Evolutionary conservation across 2,329 filamentous ascomycete genomes (phyloP).

Genomic region (Beauveria australis): DNA sequence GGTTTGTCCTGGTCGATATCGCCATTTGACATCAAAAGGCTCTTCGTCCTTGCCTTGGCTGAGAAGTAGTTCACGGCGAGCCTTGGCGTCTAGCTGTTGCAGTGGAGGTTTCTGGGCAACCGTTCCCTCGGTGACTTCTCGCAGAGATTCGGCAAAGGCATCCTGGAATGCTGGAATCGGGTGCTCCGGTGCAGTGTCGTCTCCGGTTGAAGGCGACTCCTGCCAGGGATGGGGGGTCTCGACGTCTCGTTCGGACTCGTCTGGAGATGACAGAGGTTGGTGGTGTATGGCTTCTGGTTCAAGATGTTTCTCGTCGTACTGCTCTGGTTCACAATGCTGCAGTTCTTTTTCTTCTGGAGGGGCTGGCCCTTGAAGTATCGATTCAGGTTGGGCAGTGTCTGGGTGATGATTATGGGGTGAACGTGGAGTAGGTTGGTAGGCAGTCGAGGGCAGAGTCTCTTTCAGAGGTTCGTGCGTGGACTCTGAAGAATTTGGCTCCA

Average conservation of each 20-base stretch:
- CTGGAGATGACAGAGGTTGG: neutral
- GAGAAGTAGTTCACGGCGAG: constrained; percentile 58
- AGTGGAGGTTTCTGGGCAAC: constrained; percentile 42
- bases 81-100: constrained; percentile 47
- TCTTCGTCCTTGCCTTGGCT: constrained; percentile 60
- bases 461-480: neutral
- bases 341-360: neutral
- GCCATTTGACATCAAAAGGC: constrained; percentile 68
- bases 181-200: constrained; percentile 34
- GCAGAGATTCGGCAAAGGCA: constrained; percentile 74
- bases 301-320: neutral
- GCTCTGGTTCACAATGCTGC: neutral
- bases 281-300: neutral
- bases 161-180: constrained; percentile 70
- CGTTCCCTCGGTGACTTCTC: constrained; percentile 54
- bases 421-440: neutral
- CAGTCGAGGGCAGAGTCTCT: neutral
- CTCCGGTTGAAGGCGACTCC: neutral
- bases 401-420: neutral
- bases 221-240: neutral
- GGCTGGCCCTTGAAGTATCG: neutral
- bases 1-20: constrained; percentile 63
- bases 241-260: neutral
- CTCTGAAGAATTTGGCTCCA: neutral
- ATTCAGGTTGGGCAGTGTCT: neutral